Base-by-base conservation (phyloP, 108 stramenopile species). In the Conticribra guillardii region DNA sequence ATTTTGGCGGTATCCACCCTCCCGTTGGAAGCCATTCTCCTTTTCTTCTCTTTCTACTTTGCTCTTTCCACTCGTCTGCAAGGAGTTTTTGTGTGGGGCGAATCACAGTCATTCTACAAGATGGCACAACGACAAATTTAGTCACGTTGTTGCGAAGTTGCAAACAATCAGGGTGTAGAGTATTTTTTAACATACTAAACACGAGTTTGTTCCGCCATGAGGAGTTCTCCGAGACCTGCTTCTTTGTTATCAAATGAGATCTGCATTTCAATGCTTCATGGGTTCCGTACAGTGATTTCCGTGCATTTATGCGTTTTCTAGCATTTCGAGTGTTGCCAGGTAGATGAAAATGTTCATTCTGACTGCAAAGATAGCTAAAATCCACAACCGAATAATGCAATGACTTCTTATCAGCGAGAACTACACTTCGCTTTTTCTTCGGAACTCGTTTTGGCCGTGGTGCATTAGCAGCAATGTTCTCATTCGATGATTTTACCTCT, bases 1-100 rank as follows among this genome's bases (percentile, higher is more conserved):
- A 45, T 48, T 75, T n/a, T 61, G 32, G 56, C 60, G 74, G 37
- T 41, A 5, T 41, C 37, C 37, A 41, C 11, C 37, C 37, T 31
- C 74, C 74, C 17, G 8, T 53, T 0, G 74, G 74, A 21, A 50
- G 41, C 74, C 74, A 75, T 47, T 75, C 50, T 0, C 69, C 69
- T 14, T 41, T 49, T 26, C 59, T 31, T 18, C 69, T 37, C 60
- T 53, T 60, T 34, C 30, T 52, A 22, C 19, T 47, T 44, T 71
- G 69, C 24, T n/a, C 24, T 15, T 45, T 71, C 69, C 69, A 71
- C 17, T 60, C 50, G 16, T 71, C 37, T 4, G 59, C 59, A 44
- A 60, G 59, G 33, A 19, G 17, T n/a, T 1, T 17, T 31, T 32
- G 28, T 5, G 11, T 9, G 8, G 37, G 11, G 37, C 37, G 37